A percentile compares a stretch with the other conserved stretches of the same genome.
Conservation (phyloP, 2,329 filamentous ascomycete species). For the Neofusicoccum parvum region DNA sequence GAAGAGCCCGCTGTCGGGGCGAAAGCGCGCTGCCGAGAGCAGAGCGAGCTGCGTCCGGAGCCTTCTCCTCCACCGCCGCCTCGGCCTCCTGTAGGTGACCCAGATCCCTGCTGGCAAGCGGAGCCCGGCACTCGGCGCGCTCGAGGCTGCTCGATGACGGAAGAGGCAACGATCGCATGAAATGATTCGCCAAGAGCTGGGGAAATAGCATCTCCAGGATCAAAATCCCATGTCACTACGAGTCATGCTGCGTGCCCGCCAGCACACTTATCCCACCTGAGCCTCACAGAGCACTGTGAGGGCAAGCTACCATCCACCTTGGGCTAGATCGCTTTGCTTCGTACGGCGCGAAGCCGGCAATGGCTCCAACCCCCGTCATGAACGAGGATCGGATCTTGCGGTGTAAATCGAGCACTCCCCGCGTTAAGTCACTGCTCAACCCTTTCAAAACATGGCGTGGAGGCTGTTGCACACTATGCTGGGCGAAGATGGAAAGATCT, state of each 20-base stretch:
- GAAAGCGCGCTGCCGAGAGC: background rate
- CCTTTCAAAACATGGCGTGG: background rate
- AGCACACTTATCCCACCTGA: background rate
- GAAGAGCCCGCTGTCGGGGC: too few relatives aligned
- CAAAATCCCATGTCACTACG: background rate
- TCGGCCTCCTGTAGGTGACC: background rate
- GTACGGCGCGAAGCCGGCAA: background rate
- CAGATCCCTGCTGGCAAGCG: background rate
- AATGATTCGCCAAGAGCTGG: slow-evolving; percentile 3
- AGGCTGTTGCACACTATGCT: too few relatives aligned
- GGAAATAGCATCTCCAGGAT: slow-evolving; percentile 6
- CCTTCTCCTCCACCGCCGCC: background rate
- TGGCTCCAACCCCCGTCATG: background rate
- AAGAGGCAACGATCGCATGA: background rate
- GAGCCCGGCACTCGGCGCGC: background rate
- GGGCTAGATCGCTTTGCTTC: background rate
- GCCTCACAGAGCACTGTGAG: too few relatives aligned
- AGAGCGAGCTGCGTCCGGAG: background rate
- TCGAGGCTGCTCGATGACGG: background rate
- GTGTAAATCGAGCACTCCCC: background rate
- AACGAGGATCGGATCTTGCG: background rate
- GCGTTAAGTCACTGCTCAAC: background rate
- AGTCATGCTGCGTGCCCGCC: background rate
- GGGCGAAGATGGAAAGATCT: too few relatives aligned
- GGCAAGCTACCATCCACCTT: background rate